Base-by-base conservation (phyloP, 495 filamentous ascomycete genomes). In the Neurospora discreta region DNA sequence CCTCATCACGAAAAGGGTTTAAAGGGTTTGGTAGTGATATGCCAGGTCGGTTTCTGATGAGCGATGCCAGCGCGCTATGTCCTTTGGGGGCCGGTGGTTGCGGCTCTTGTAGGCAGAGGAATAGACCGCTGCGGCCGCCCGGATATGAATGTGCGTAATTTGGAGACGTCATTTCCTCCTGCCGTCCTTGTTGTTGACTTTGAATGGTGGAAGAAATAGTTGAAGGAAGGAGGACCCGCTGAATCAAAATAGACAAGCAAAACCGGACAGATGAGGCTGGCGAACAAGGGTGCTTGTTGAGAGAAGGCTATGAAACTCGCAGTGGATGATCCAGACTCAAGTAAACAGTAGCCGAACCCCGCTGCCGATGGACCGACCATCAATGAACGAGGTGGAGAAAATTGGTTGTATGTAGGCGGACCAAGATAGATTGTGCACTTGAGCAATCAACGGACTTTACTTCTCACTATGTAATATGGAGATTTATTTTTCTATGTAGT, bases 91-190 rank as follows among this genome's bases (percentile, higher is more conserved):
- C 73, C 26, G 79, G 75, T 9, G 74, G 74, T 30, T 76, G 76
- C 26, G 84, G 82, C 30, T 83, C 82, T 46, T 81, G 78, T 7
- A 81, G 76, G 38, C 79, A 71, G 36, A 81, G 73, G 70, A 80
- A 80, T 0, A 79, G 77, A 13, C 74, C 73, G 9, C 76, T 74
- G 16, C 73, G 75, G 36, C 82, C 80, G 52, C 75, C 58, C 20
- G 69, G 41, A 16, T 65, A 23, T 65, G 52, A 18, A 20, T 69
- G 73, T 23, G 74, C 18, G 26, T 68, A 73, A 11, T 72, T 44
- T 39, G 52, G 52, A 65, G 52, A 65, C 33, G 52, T 15, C 52
- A 65, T 65, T 60, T 9, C 52, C 52, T 4, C 52, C 52, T 26
- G 23, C 2, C 3, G 52, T 4, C 26, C 26, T 65, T 36, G 26